phyloP scores from a whole-genome alignment of 257 asterid genomes.

The Ligustrum vulgare region DNA sequence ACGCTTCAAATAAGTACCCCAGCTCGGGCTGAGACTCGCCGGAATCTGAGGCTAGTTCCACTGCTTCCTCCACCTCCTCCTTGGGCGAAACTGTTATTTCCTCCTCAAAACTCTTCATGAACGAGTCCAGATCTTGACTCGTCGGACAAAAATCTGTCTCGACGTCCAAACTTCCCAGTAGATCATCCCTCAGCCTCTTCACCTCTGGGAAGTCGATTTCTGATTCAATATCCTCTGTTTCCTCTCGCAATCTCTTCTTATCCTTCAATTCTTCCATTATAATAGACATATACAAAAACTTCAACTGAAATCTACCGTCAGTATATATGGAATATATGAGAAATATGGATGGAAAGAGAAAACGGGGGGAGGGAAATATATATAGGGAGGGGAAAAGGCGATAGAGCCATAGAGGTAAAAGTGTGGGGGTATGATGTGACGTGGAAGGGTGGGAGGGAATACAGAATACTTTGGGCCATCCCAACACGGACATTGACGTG shows the following conservation, averaged over 20 bases:
- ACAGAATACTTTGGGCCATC: slow-evolving; percentile 25
- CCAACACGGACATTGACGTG: slow-evolving; percentile 45
- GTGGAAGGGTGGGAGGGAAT: too few relatives aligned
- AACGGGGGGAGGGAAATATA: slow-evolving; percentile 13
- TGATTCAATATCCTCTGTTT: slow-evolving; percentile 25
- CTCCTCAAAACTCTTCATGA: slow-evolving; percentile 62
- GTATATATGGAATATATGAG: slow-evolving; percentile 6
- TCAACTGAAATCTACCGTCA: neutral
- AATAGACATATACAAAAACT: too few relatives aligned
- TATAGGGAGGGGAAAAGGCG: slow-evolving; percentile 19
- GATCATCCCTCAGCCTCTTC: slow-evolving; percentile 54
- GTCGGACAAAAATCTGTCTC: slow-evolving; percentile 38
- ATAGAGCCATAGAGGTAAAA: neutral
- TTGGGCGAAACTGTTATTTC: slow-evolving; percentile 42
- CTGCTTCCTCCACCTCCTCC: slow-evolving; percentile 9
- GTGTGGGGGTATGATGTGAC: neutral
- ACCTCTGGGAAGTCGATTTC: slow-evolving; percentile 54
- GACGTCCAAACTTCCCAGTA: slow-evolving; percentile 44
- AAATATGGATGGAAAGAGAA: slow-evolving; percentile 12
- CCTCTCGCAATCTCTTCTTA: slow-evolving; percentile 39
- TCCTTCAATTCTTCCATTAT: slow-evolving; percentile 24
- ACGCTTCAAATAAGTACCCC: slow-evolving; percentile 61
- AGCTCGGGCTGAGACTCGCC: slow-evolving; percentile 53
- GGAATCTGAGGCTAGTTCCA: slow-evolving; percentile 27
- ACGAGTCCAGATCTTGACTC: slow-evolving; percentile 55